Conservation (phyloP, 805 yeast species). For the Starmera dryadoides region DNA sequence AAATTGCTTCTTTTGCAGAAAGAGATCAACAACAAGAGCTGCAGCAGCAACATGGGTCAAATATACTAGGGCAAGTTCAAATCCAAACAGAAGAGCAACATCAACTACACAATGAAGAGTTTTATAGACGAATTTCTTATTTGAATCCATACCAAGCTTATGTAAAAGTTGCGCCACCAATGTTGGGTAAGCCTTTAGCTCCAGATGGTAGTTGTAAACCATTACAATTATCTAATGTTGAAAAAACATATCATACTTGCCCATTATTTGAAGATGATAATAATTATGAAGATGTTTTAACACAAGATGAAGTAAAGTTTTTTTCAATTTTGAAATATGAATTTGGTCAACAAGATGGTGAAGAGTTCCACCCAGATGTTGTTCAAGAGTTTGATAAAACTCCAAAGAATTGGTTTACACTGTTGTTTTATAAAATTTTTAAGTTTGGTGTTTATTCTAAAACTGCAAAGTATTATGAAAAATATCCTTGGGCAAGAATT, state of each 20-base stretch:
- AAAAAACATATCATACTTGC: constrained; percentile 1
- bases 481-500: constrained; percentile 16
- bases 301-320: constrained; percentile 15
- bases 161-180: constrained; percentile 13
- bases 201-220: constrained; percentile 11
- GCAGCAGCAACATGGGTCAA: too few relatives aligned
- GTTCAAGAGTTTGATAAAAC: constrained; percentile 1
- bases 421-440: constrained; percentile 4
- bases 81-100: too few relatives aligned
- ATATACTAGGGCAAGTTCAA: too few relatives aligned
- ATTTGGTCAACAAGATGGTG: constrained; percentile 6
- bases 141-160: constrained; percentile 11
- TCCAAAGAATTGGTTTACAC: not conserved
- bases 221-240: constrained; percentile 16
- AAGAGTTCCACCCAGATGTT: constrained; percentile 1
- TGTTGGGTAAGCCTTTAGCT: constrained; percentile 13
- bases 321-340: constrained; percentile 16
- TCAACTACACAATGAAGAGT: too few relatives aligned
- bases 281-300: not conserved
- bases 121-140: constrained; percentile 2
- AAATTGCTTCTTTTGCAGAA: too few relatives aligned
- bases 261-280: constrained; percentile 7
- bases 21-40: too few relatives aligned
- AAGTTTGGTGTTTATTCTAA: constrained; percentile 2
- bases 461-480: constrained; percentile 2